Percentiles rank a stretch among this genome's conserved stretches.
These are phyloP conservation scores for Coniochaeta hoffmannii DNA, from an alignment of 2,329 filamentous ascomycete species.

Conservation along the genomic window DNA sequence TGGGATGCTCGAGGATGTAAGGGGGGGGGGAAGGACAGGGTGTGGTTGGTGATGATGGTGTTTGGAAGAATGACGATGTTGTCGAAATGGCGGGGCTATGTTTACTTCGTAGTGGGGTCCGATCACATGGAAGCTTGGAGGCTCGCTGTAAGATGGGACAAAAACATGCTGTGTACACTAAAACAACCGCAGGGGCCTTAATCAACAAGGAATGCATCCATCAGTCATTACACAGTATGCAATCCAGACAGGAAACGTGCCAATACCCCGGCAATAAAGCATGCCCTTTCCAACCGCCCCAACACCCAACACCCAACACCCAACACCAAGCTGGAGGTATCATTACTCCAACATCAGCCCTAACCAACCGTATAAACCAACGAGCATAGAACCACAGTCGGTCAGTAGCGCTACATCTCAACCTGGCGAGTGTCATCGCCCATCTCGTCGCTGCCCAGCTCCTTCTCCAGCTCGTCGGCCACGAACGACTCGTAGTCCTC, in stretches of 20 bases:
- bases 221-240: conserved; percentile 1
- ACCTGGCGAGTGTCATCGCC: conserved; percentile 42
- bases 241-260: background rate
- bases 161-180: background rate
- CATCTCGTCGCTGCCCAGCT: conserved; percentile 59
- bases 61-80: background rate
- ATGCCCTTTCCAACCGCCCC: background rate
- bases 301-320: background rate
- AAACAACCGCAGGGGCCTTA: background rate
- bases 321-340: background rate
- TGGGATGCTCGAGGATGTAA: background rate
- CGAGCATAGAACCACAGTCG: background rate
- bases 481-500: conserved; percentile 95
- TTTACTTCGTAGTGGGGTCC: background rate
- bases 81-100: background rate
- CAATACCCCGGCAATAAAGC: background rate
- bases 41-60: background rate
- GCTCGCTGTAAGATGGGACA: no score
- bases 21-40: background rate
- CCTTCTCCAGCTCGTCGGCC: conserved; percentile 83
- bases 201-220: background rate
- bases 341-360: background rate
- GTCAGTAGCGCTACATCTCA: conserved; percentile 25
- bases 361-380: background rate
- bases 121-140: background rate